A percentile compares a stretch with the other conserved stretches of the same genome.
These are phyloP conservation scores for Mortierella sp. DNA, from an alignment of 371 early-diverging fungal genomes.

Conservation along the genomic window DNA sequence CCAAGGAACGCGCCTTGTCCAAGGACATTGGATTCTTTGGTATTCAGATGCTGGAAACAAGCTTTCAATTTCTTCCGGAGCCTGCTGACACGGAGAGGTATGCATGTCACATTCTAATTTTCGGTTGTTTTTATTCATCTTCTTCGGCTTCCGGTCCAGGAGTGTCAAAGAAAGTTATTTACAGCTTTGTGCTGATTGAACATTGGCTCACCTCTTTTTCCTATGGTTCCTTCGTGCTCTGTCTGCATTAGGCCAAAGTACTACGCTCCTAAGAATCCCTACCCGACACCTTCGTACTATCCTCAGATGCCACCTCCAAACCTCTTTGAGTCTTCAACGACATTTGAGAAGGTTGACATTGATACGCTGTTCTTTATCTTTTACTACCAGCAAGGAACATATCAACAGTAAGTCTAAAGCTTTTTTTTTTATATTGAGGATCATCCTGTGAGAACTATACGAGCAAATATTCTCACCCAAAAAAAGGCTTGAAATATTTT, in stretches of 20 bases:
- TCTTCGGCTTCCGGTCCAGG: background rate
- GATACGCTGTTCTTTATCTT: conserved; percentile 99
- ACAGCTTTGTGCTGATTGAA: background rate
- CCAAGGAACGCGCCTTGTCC: conserved; percentile 64
- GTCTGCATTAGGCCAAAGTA: conserved; percentile 64
- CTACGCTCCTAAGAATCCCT: conserved; percentile 77
- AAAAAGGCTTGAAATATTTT: no score
- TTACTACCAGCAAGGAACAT: conserved; percentile 97
- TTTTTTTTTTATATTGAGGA: background rate
- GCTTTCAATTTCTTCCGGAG: conserved; percentile 83
- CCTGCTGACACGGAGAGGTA: conserved; percentile 83
- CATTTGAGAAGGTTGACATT: conserved; percentile 94
- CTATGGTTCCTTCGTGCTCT: background rate
- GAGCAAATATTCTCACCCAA: background rate
- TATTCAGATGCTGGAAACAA: conserved; percentile 82
- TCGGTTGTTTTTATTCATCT: background rate
- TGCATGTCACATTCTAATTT: background rate
- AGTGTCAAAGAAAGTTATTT: background rate
- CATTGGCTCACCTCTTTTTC: background rate
- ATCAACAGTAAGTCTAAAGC: conserved; percentile 86
- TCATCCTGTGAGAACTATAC: background rate
- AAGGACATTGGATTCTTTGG: conserved; percentile 39
- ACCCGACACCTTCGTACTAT: conserved; percentile 89
- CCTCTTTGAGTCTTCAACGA: conserved; percentile 83
- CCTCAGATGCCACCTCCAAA: conserved; percentile 86